Percentiles rank a stretch among this genome's conserved stretches.
phyloP scores from a whole-genome alignment of 495 filamentous ascomycete species.

The Paragyromitra xinjiangensis region DNA sequence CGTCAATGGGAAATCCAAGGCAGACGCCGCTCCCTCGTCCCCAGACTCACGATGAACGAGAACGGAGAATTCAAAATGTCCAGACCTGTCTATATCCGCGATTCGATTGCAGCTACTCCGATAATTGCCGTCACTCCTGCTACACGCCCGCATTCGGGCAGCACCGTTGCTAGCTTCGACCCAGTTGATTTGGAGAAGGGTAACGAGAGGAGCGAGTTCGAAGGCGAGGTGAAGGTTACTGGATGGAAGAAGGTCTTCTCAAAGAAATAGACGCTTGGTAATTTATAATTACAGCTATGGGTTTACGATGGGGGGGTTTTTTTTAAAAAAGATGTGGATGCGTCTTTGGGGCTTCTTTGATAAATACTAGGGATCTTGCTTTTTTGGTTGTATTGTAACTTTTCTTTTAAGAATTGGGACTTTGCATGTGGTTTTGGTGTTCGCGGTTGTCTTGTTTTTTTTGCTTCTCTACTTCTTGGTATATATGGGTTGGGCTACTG shows the following conservation, averaged over 20 bases:
- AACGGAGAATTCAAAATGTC: conserved; percentile 41
- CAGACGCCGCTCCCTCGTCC: conserved; percentile 48
- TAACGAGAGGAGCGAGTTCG: conserved; percentile 36
- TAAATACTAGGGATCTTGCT: conserved; percentile 50
- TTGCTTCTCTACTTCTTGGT: conserved; percentile 7
- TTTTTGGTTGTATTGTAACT: conserved; percentile 24
- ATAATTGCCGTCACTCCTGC: conserved; percentile 26
- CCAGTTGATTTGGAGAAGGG: conserved; percentile 45
- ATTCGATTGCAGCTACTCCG: conserved; percentile 29
- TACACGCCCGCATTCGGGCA: conserved; percentile 12
- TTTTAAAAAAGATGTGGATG: not conserved
- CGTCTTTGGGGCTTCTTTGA: conserved; percentile 42
- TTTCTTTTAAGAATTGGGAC: conserved; percentile 41
- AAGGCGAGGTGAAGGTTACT: conserved; percentile 33
- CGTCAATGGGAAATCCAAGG: conserved; percentile 54
- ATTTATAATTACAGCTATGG: conserved; percentile 2
- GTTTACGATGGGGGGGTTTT: conserved; percentile 7
- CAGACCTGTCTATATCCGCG: conserved; percentile 32
- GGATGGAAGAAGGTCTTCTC: conserved; percentile 42
- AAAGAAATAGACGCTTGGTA: conserved; percentile 31
- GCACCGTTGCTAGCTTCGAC: conserved; percentile 26
- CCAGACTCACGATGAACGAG: conserved; percentile 33
- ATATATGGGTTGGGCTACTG: conserved; percentile 31
- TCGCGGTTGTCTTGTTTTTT: conserved; percentile 20
- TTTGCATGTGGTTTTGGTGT: conserved; percentile 46